Evolutionary conservation across 1,284 basidiomycete genomes (phyloP), one percentile per base, ranked within the genome.

Genomic region (Irpex lacteus): DNA sequence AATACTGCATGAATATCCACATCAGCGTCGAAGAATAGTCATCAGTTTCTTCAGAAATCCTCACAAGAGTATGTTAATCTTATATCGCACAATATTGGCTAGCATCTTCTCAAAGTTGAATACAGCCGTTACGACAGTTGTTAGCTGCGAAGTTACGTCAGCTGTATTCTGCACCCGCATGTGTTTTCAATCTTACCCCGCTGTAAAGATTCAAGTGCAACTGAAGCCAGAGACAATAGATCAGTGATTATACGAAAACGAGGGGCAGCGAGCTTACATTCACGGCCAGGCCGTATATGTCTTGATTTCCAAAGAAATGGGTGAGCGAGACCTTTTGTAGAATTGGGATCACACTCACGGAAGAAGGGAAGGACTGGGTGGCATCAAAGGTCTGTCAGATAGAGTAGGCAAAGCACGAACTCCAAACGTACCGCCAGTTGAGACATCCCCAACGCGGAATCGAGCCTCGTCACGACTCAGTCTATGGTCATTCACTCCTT

Each of bases 51-150:
- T 11, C 13, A 26, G 54, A 8, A 15, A 32, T 18, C 76, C 82
- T 68, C 69, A 88, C 88, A 83, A 74, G 21, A 90, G 76, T 68
- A 88, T 83, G 3, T 81, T 84, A 67, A 92, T 85, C 37, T 80
- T 81, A 75, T 90, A 84, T 38, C 80, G 81, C 62, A 85, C 80
- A 57, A 94, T 87, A 69, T 86, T 89, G 47, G 84, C 79, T 40
- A 91, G 81, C 78, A 91, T 89, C 21, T 81, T 79, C 21, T 80
- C 77, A 61, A 91, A 87, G 67, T 83, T 86, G 74, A 93, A 94
- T 68, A 84, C 89, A 0, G 86, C 82, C 1, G 91, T 76, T 7
- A 92, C 80, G 18, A 93, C 88, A 21, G 90, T 61, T 2, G 71
- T 67, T 34, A 68, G 65, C 73, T 74, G 26, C 3, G n/a, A 38